Percentiles rank a stretch among this genome's conserved stretches.
These are phyloP conservation scores for Osmanthus fragrans DNA, from an alignment of 257 asterid genomes.

Conservation along the genomic window DNA sequence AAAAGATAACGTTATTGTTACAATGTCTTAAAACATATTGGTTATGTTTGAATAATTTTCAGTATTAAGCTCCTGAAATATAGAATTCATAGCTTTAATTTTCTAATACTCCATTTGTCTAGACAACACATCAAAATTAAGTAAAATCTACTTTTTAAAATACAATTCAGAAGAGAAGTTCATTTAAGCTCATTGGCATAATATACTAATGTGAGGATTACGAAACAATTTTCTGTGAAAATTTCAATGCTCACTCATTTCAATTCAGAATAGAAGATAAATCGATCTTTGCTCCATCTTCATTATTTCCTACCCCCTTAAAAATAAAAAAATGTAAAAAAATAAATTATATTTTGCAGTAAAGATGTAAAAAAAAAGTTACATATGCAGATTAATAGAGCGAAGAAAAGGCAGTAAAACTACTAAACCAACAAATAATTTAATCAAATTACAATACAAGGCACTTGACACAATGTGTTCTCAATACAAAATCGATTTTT, in stretches of 20 bases:
- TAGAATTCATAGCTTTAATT: neutral
- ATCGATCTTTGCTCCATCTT: too few relatives aligned
- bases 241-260: neutral
- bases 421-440: neutral
- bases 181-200: neutral
- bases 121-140: neutral
- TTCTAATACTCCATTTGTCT: neutral
- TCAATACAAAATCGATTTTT: neutral
- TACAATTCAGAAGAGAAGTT: neutral
- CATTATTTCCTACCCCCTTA: too few relatives aligned
- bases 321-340: too few relatives aligned
- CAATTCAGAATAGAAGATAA: too few relatives aligned
- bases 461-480: neutral
- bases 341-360: too few relatives aligned
- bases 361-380: neutral
- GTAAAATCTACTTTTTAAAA: neutral
- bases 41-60: neutral
- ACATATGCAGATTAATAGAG: neutral
- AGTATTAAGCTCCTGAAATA: neutral
- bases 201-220: neutral
- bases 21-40: neutral
- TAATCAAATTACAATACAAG: neutral
- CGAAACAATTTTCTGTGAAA: neutral
- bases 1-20: neutral
- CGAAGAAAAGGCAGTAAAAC: neutral